Conservation (phyloP, 139 green algal species). For the Desmodesmus armatus region DNA sequence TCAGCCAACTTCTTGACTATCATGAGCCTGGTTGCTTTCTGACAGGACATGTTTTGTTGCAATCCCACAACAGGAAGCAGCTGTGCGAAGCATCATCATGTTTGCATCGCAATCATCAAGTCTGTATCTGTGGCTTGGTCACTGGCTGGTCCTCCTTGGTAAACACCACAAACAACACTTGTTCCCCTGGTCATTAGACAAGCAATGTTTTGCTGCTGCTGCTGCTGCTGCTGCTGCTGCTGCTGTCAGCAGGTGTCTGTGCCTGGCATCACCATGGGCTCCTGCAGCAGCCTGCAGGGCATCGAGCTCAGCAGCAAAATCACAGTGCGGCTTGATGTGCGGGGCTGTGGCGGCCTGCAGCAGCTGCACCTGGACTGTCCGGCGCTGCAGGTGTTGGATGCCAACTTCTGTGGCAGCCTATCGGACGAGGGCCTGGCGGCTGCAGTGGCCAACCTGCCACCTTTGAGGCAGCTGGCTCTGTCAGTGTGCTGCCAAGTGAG, state of each 20-base stretch:
- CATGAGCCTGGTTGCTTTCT: no score
- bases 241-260: conserved; percentile 28
- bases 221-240: neutral
- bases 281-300: conserved; percentile 41
- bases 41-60: no score
- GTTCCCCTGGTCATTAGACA: no score
- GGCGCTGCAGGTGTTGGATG: conserved; percentile 58
- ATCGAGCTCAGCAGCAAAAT: conserved; percentile 26
- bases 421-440: conserved; percentile 38
- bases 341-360: conserved; percentile 53
- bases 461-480: conserved; percentile 40
- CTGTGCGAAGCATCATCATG: no score
- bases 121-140: neutral
- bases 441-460: conserved; percentile 22
- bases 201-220: neutral
- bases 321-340: conserved; percentile 45
- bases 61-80: no score
- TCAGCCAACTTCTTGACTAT: no score
- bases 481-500: conserved; percentile 41
- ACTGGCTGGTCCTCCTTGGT: neutral
- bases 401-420: conserved; percentile 68
- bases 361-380: conserved; percentile 51
- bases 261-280: conserved; percentile 4
- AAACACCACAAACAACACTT: neutral
- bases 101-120: no score